phyloP scores from a whole-genome alignment of 306 rosid species.

The Dryas alaskensis region DNA sequence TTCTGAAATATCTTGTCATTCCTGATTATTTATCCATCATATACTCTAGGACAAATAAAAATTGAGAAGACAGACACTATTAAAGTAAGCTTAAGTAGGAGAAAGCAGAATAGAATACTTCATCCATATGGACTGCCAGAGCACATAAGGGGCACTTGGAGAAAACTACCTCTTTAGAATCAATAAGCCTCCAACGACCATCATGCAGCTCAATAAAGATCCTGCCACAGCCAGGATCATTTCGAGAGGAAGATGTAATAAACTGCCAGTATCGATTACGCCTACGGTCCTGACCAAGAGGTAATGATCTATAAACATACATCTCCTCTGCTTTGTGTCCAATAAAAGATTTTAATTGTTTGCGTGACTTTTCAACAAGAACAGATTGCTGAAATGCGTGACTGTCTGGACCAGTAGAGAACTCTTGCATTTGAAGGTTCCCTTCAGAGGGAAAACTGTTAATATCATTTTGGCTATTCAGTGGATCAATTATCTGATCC shows the following conservation, averaged over 20 bases:
- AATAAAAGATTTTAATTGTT: conserved; percentile 56
- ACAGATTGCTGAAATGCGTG: conserved; percentile 41
- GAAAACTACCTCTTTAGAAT: conserved; percentile 63
- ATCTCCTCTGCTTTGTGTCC: conserved; percentile 68
- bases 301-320: conserved; percentile 59
- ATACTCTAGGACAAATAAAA: neutral
- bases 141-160: neutral
- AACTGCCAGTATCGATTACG: conserved; percentile 78
- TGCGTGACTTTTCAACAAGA: conserved; percentile 51
- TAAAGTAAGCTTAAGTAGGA: neutral
- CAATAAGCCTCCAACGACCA: conserved; percentile 71
- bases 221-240: conserved; percentile 84
- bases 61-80: neutral
- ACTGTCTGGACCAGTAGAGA: conserved; percentile 41
- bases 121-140: neutral
- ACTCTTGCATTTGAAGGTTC: conserved; percentile 43
- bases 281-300: conserved; percentile 82
- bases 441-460: conserved; percentile 41
- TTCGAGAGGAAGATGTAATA: conserved; percentile 53
- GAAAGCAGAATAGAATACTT: neutral
- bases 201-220: conserved; percentile 67
- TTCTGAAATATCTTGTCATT: neutral
- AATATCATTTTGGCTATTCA: conserved; percentile 29
- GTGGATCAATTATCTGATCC: conserved; percentile 34
- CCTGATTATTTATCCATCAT: neutral